phyloP scores from a whole-genome alignment of 140 eudicot genomes.

The Ambrosia hybrid region DNA sequence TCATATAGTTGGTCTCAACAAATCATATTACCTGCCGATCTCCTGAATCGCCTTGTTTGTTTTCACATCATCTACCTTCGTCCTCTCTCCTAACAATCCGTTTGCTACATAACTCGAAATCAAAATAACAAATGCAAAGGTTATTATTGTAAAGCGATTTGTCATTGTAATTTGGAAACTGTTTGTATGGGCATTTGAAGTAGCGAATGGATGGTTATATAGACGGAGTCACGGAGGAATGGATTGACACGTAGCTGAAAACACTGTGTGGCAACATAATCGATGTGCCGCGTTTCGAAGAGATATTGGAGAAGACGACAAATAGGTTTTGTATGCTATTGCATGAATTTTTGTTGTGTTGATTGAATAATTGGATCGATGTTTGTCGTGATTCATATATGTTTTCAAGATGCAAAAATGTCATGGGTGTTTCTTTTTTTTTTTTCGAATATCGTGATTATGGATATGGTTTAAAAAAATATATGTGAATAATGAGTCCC shows the following conservation, averaged over 20 bases:
- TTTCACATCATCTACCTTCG: conserved; percentile 37
- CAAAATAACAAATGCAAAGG: conserved; percentile 7
- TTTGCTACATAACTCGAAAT: conserved; percentile 5
- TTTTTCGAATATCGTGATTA: too few species aligned
- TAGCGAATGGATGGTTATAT: not conserved
- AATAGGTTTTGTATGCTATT: not conserved
- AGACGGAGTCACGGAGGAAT: not conserved
- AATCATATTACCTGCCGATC: conserved; percentile 28
- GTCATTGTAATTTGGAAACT: conserved; percentile 1
- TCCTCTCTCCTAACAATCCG: conserved; percentile 45
- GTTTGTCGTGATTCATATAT: too few species aligned
- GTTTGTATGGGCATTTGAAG: not conserved
- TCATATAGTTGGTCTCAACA: too few species aligned
- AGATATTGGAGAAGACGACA: conserved; percentile 7
- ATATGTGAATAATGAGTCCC: too few species aligned
- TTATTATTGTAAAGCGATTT: conserved; percentile 7
- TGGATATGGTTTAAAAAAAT: too few species aligned
- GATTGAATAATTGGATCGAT: too few species aligned
- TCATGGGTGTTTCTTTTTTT: too few species aligned
- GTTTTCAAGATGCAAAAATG: too few species aligned
- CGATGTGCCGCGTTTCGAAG: conserved; percentile 61
- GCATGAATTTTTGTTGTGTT: too few species aligned
- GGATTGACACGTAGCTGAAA: conserved; percentile 27
- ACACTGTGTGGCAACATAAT: conserved; percentile 36
- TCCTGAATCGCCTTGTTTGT: conserved; percentile 48